Conservation (phyloP, 2,329 filamentous ascomycete genomes). For the Fusarium irregulare region DNA sequence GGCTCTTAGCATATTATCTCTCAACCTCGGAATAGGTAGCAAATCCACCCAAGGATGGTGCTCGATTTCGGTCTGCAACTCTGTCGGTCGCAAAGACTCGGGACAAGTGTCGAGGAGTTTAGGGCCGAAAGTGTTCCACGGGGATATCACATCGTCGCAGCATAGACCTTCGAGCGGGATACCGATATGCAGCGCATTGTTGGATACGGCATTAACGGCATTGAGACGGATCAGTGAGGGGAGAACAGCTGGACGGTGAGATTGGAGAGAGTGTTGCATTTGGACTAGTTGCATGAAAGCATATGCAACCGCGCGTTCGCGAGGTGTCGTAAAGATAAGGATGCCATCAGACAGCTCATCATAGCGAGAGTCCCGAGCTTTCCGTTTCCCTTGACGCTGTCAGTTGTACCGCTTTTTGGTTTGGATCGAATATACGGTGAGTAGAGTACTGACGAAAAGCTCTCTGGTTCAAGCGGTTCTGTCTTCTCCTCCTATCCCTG, state of each 20-base stretch:
- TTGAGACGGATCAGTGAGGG: conserved; percentile 42
- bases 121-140: conserved; percentile 25
- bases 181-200: conserved; percentile 29
- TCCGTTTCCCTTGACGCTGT: conserved; percentile 27
- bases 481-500: conserved; percentile 38
- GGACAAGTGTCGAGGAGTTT: conserved; percentile 4
- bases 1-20: conserved; percentile 38
- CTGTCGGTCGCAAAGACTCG: conserved; percentile 26
- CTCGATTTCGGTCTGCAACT: conserved; percentile 25
- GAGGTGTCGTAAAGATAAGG: conserved; percentile 10
- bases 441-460: conserved; percentile 36
- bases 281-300: conserved; percentile 38
- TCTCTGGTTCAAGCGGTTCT: conserved; percentile 44
- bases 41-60: conserved; percentile 44
- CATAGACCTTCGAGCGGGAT: conserved; percentile 32
- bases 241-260: conserved; percentile 20
- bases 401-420: conserved; percentile 5
- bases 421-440: background rate
- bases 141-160: conserved; percentile 36
- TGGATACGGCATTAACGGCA: conserved; percentile 36
- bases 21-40: conserved; percentile 30
- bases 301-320: conserved; percentile 24
- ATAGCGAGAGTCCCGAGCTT: conserved; percentile 17
- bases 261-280: conserved; percentile 35
- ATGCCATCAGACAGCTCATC: conserved; percentile 4